Percentiles rank a stretch among this genome's conserved stretches.
phyloP scores from a whole-genome alignment of 2,329 filamentous ascomycete species.

The Diaporthe sp. region DNA sequence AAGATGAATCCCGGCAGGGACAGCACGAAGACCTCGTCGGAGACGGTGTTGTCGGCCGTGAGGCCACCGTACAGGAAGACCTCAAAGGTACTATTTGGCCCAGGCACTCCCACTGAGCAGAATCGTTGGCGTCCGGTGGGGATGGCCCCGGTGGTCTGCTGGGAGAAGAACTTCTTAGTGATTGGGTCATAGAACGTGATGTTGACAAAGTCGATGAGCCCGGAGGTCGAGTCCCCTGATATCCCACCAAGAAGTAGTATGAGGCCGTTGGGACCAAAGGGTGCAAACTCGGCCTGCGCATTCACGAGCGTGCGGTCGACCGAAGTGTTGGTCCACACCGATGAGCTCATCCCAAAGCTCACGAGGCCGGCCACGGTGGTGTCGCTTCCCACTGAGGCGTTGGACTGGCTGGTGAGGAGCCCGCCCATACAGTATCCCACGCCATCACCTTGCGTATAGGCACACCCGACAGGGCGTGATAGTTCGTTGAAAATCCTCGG shows the following conservation, averaged over 20 bases:
- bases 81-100: conserved; percentile 51
- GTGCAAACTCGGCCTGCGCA: conserved; percentile 48
- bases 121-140: conserved; percentile 47
- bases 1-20: conserved; percentile 54
- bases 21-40: conserved; percentile 51
- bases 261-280: conserved; percentile 50
- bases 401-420: conserved; percentile 43
- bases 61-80: conserved; percentile 54
- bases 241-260: conserved; percentile 50
- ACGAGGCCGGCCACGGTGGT: conserved; percentile 46
- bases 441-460: conserved; percentile 44
- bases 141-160: conserved; percentile 48
- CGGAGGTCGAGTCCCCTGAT: conserved; percentile 39
- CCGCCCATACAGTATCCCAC: conserved; percentile 51
- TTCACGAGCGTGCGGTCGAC: conserved; percentile 45
- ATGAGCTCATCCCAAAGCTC: conserved; percentile 48
- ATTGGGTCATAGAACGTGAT: conserved; percentile 51
- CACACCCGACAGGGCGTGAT: conserved; percentile 47
- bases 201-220: conserved; percentile 44
- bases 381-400: conserved; percentile 43
- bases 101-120: conserved; percentile 50
- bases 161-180: conserved; percentile 50
- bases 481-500: conserved; percentile 52
- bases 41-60: conserved; percentile 42
- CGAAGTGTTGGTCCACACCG: conserved; percentile 49